Evolutionary conservation across 768 basidiomycete species (phyloP).

Genomic region (Mrakia hoshinonis): DNA sequence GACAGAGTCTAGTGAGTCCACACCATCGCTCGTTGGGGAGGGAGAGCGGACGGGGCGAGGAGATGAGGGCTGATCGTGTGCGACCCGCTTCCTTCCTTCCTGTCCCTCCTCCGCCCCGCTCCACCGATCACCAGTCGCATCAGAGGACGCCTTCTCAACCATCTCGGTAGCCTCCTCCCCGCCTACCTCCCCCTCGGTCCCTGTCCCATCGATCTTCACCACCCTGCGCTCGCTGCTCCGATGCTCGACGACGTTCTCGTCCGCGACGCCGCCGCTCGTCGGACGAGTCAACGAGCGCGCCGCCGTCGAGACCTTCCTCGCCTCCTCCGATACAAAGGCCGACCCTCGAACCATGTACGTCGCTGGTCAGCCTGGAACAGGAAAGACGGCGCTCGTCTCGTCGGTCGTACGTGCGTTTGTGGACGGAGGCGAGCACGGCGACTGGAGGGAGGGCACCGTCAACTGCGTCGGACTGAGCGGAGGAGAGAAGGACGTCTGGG

Average conservation of each 20-base stretch:
- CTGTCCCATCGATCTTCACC: constrained; percentile 10
- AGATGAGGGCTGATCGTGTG: constrained; percentile 10
- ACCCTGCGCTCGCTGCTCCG: constrained; percentile 3
- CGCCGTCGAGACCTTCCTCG: constrained; percentile 5
- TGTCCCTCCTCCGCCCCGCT: not conserved
- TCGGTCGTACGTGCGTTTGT: constrained; percentile 32
- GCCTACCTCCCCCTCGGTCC: not conserved
- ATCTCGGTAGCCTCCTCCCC: not conserved
- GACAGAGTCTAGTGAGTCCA: not conserved
- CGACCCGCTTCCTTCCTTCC: not conserved
- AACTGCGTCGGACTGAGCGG: constrained; percentile 39
- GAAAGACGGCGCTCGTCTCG: constrained; percentile 39
- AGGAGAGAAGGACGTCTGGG: constrained; percentile 37
- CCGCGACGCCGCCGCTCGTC: constrained; percentile 6
- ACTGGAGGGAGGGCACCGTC: constrained; percentile 36
- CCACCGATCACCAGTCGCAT: not conserved
- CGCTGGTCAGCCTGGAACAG: constrained; percentile 27
- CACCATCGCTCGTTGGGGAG: too few relatives aligned
- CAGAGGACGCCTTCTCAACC: constrained; percentile 5
- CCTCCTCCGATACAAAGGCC: not conserved
- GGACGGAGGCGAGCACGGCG: constrained; percentile 28
- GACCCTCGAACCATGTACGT: constrained; percentile 18
- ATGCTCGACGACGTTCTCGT: constrained; percentile 10
- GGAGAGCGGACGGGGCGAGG: too few relatives aligned
- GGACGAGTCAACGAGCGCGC: constrained; percentile 11